Conservation (phyloP, 177 flowering plant genomes). For the Telopea speciosissima region DNA sequence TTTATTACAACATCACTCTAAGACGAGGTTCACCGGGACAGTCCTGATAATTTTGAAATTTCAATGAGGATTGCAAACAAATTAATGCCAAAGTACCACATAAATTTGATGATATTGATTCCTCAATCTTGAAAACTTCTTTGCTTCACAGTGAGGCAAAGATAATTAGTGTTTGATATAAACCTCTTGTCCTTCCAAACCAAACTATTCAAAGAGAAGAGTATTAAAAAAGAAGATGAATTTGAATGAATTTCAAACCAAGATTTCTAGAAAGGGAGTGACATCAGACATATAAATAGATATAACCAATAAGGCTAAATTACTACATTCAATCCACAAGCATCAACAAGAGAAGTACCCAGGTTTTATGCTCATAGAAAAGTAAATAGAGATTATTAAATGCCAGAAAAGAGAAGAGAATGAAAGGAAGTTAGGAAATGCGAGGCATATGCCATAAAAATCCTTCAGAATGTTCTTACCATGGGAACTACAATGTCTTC, state of each 20-base stretch:
- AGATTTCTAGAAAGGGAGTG: neutral
- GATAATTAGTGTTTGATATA: too few species aligned
- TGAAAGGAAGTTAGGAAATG: neutral
- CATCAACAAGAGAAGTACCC: neutral
- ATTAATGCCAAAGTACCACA: too few species aligned
- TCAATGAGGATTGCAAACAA: too few species aligned
- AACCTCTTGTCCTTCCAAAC: too few species aligned
- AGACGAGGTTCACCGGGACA: too few species aligned
- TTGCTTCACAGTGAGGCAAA: too few species aligned
- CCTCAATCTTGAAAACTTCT: too few species aligned
- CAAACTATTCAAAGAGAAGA: neutral
- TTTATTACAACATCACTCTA: too few species aligned
- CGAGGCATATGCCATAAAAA: neutral
- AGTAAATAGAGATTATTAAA: neutral
- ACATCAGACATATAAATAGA: neutral
- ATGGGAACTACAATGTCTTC: slow-evolving; percentile 99
- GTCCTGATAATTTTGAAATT: too few species aligned
- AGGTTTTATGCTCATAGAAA: neutral
- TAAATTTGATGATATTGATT: too few species aligned
- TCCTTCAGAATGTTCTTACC: slow-evolving; percentile 36
- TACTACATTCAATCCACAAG: neutral
- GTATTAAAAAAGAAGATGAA: neutral
- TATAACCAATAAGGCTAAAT: neutral
- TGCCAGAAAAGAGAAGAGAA: neutral
- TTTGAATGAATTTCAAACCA: neutral